Evolutionary conservation across 495 filamentous ascomycete species (phyloP).

Genomic region (Coniosporium apollinis): DNA sequence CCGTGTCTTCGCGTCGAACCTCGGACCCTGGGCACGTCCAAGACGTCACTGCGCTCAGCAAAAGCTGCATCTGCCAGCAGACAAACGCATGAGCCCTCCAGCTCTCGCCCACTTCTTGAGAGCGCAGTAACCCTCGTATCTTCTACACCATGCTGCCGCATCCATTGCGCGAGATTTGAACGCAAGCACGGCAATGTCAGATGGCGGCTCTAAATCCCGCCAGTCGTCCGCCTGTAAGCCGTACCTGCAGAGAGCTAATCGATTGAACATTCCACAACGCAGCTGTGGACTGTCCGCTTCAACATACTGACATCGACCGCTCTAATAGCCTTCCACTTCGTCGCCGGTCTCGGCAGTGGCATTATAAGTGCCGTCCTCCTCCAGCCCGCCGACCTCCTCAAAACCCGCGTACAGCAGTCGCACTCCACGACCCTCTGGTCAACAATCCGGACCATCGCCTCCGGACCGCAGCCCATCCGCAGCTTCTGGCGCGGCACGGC

Average conservation of each 20-base stretch:
- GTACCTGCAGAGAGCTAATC: too few species aligned
- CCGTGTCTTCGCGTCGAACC: too few species aligned
- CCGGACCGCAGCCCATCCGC: conserved; percentile 42
- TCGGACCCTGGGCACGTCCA: too few species aligned
- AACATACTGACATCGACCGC: neutral
- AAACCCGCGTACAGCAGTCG: conserved; percentile 83
- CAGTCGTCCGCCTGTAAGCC: conserved; percentile 15
- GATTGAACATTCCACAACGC: too few species aligned
- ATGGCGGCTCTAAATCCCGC: conserved; percentile 12
- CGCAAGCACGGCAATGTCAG: conserved; percentile 13
- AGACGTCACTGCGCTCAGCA: too few species aligned
- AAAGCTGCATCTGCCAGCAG: too few species aligned
- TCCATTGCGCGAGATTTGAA: too few species aligned
- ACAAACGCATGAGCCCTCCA: too few species aligned
- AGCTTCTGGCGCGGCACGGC: conserved; percentile 90
- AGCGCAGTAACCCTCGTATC: too few species aligned
- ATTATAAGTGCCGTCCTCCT: conserved; percentile 75
- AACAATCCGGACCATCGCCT: conserved; percentile 52
- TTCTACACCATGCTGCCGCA: too few species aligned
- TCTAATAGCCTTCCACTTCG: conserved; percentile 50
- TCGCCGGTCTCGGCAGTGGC: conserved; percentile 75
- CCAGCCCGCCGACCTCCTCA: conserved; percentile 91
- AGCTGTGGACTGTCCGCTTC: too few species aligned
- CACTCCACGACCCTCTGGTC: conserved; percentile 44
- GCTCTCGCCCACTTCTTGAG: too few species aligned